Evolutionary conservation across 2,329 filamentous ascomycete genomes (phyloP), one percentile per base, ranked within the genome.

Genomic region (Waltergamsia citrina): DNA sequence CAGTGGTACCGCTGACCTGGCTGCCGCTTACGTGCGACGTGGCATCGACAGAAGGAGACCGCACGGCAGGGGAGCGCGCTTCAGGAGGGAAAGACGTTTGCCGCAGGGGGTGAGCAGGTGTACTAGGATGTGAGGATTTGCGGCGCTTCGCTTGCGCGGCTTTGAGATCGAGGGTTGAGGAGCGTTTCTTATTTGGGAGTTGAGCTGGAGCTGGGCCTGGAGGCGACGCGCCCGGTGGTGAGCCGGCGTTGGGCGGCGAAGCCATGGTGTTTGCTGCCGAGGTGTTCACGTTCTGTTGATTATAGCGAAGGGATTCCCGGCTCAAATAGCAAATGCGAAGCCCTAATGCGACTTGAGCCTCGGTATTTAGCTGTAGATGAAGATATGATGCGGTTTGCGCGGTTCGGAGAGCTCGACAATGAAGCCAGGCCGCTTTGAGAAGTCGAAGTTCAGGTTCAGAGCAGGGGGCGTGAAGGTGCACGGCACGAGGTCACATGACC

Each of bases 51-150:
- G 76, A 82, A 0, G 81, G 81, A 0, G 79, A 84, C 12, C 80
- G 72, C 14, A 66, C 66, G 26, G 69, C 69, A 0, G 73, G 67
- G 3, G 72, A 75, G 16, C 65, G 56, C 22, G 56, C 57, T 35
- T 74, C 79, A 18, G 83, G 82, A 0, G 83, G 81, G 50, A 87
- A 92, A 0, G 83, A 86, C 5, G 85, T 88, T 49, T 87, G 82
- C 25, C 85, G 81, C 2, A 92, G 72, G 2, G 81, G 81, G 43
- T 85, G 81, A 0, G 71, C 64, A 2, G 73, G 71, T 12, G 73
- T 74, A 7, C 67, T 57, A 42, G 77, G 63, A 41, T 58, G 71
- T 10, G 80, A 85, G 6, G 78, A 69, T 51, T 88, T 88, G 49
- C 83, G 79, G 30, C 80, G 78, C 52, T 85, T 85, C 30, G 64